Base-by-base conservation (phyloP, 164 flowering plant species). In the Aristolochia californica region DNA sequence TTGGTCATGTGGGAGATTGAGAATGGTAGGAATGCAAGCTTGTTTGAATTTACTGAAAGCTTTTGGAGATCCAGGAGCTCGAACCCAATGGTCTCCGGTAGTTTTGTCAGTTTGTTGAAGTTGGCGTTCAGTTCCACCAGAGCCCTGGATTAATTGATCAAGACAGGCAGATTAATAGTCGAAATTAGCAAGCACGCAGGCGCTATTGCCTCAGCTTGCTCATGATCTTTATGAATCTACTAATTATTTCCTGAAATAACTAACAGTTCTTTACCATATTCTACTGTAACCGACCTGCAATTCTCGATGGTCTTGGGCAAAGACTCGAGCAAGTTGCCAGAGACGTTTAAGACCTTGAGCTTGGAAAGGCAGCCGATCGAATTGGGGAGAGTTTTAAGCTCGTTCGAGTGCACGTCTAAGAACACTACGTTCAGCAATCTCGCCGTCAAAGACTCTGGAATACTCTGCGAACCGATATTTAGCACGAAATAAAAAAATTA, bases 331-430 rank as follows among this genome's bases (percentile, higher is more conserved):
- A 80, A 72, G 67, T 91, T 91, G 54, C 90, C 93, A 1, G 98
- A 82, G 51, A 91, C 68, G 55, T 91, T 88, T 48, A 91, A 67
- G 45, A 79, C 28, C 70, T 82, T 91, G 66, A 91, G 88, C 72
- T 88, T 91, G 0, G 88, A 83, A 16, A 91, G 62, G 62, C 98
- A 91, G 0, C 98, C 98, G 13, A 88, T 82, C 16, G 98, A 91
- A 62, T 91, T 84, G 2, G 96, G 98, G 7, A 91, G 83, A 12
- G 68, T 47, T 62, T 70, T 82, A 0, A 91, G 80, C 74, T 84
- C 93, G 70, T 91, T 91, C 21, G 98, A 91, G 68, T 77, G 96
- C 55, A 88, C 79, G 53, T 88, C 96, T 58, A 91, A 67, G 43
- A 62, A 70, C 63, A 76, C 76, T 75, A 87, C 61, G 48, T 88